Evolutionary conservation across 441 rosid species (phyloP), one percentile per base, ranked within the genome.

Genomic region (Gossypium davidsonii): DNA sequence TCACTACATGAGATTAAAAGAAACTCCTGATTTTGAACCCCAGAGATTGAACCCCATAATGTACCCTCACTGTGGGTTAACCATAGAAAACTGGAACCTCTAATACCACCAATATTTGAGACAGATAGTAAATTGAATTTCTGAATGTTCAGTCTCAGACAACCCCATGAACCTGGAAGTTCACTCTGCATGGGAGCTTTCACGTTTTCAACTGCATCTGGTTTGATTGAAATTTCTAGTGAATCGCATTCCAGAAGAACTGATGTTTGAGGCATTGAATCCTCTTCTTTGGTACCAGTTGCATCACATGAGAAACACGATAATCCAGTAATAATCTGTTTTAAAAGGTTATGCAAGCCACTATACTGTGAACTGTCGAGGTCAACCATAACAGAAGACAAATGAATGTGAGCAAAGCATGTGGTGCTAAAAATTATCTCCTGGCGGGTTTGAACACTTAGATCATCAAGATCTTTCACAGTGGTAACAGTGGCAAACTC

Each of bases 91-190:
- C 77, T 79, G 67, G 98, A 87, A 70, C 82, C 87, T 71, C 48
- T 69, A 57, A 82, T 83, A 70, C 91, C 90, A 70, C 98, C 98
- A 69, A 96, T 83, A 75, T 91, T 89, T 52, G 94, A 85, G 76
- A 86, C 94, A 78, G 88, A 84, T 67, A 92, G 83, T 79, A 93
- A 66, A 73, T 83, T 83, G 65, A 92, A 76, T 73, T 90, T 90
- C 75, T 74, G 82, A 80, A 91, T 76, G 70, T 82, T 84, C 79
- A 96, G 83, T 79, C 86, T 90, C 46, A 93, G 77, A 78, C 75
- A 82, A 77, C 73, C 73, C 99, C 99, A 96, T 25, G 92, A 85
- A 72, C 99, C 98, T 56, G 96, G 93, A 79, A 93, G 96, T 82
- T 93, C 97, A 73, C 74, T 83, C 85, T 90, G 98, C 77, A 92